These are phyloP conservation scores for Barnettozyma californica DNA, from an alignment of 805 yeast species.

Conservation along the genomic window DNA sequence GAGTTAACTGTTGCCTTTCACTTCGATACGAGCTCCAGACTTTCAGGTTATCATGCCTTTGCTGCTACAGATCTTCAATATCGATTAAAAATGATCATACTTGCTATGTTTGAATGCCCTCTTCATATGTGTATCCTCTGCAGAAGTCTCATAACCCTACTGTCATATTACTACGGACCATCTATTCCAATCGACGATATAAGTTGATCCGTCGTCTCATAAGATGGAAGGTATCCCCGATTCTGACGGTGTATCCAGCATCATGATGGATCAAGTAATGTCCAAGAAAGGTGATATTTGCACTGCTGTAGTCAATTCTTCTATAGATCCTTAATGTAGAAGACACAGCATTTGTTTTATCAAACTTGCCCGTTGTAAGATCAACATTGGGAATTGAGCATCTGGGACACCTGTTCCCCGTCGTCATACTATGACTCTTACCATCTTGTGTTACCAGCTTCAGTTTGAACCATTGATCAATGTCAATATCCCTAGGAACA, in stretches of 20 bases:
- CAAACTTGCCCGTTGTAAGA: conserved; percentile 12
- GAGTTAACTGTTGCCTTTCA: too few relatives aligned
- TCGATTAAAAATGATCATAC: background rate
- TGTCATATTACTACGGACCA: too few relatives aligned
- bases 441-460: background rate
- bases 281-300: conserved; percentile 13
- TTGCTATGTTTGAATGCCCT: background rate
- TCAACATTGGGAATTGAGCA: conserved; percentile 19
- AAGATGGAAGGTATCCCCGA: conserved; percentile 14
- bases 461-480: conserved; percentile 13
- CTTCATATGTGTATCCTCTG: background rate
- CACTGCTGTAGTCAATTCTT: conserved; percentile 13
- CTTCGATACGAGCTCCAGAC: too few relatives aligned
- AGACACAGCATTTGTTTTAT: conserved; percentile 12
- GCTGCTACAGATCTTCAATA: background rate
- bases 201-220: conserved; percentile 10
- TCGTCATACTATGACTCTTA: conserved; percentile 10
- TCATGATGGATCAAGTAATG: conserved; percentile 17
- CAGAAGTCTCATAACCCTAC: background rate
- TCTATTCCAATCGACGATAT: background rate
- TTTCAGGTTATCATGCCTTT: too few relatives aligned
- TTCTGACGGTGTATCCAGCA: conserved; percentile 12
- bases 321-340: conserved; percentile 13
- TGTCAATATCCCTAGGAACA: background rate
- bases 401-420: conserved; percentile 18